Conservation (phyloP, 768 basidiomycete species). For the Suillus spraguei region DNA sequence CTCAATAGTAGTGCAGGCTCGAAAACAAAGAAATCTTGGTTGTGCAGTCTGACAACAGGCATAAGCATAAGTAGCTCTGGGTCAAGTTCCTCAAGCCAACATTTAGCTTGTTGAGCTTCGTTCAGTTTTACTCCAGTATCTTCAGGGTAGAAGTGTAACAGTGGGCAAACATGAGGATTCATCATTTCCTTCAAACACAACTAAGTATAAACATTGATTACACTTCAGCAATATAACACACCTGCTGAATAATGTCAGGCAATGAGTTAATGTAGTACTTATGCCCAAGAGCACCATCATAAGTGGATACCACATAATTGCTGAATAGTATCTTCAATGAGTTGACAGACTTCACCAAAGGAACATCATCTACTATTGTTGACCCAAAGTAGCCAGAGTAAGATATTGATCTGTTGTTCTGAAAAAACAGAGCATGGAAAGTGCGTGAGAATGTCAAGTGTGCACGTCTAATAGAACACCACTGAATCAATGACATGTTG, state of each 20-base stretch:
- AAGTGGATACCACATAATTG: conserved; percentile 31
- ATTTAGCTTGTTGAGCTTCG: conserved; percentile 27
- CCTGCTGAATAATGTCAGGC: conserved; percentile 34
- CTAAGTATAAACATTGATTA: neutral
- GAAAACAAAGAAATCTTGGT: conserved; percentile 31
- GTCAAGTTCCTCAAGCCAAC: conserved; percentile 20
- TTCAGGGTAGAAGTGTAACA: conserved; percentile 37
- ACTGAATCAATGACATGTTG: neutral
- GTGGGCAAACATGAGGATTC: conserved; percentile 35
- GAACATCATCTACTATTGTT: conserved; percentile 26
- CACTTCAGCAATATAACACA: conserved; percentile 6
- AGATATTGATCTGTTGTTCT: conserved; percentile 29
- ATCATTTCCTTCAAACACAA: conserved; percentile 36
- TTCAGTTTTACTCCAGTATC: conserved; percentile 25
- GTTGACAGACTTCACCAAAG: conserved; percentile 13
- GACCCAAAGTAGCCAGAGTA: conserved; percentile 29
- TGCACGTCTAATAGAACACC: conserved; percentile 25
- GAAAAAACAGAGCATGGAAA: conserved; percentile 36
- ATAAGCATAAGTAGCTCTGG: conserved; percentile 22
- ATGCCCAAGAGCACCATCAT: conserved; percentile 35
- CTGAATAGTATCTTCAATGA: conserved; percentile 22
- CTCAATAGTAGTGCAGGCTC: conserved; percentile 23
- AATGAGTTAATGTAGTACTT: conserved; percentile 36
- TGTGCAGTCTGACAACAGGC: conserved; percentile 29
- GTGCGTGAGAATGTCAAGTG: conserved; percentile 35